Conservation (phyloP, 2,329 filamentous ascomycete genomes). For the Hymenoscyphus fraxineus region DNA sequence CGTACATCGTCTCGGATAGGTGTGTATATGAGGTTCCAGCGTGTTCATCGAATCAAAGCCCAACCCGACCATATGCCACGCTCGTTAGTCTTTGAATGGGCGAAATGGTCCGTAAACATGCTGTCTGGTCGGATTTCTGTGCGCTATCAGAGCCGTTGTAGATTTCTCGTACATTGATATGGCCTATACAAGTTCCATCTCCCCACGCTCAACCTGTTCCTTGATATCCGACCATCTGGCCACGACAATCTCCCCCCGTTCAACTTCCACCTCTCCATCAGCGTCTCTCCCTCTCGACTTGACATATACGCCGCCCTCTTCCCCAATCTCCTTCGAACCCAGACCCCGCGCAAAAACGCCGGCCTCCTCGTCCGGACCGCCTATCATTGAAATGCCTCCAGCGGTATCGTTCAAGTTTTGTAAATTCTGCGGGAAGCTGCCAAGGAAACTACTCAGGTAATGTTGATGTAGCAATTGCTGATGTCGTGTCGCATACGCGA, state of each 20-base stretch:
- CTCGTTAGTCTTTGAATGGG: background rate
- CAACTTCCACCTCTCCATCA: slow-evolving; percentile 56
- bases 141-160: background rate
- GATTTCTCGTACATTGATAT: background rate
- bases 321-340: slow-evolving; percentile 53
- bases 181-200: slow-evolving; percentile 41
- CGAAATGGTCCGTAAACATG: background rate
- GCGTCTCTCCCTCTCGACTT: slow-evolving; percentile 63
- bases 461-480: slow-evolving; percentile 80
- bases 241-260: slow-evolving; percentile 31
- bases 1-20: no score
- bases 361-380: slow-evolving; percentile 74
- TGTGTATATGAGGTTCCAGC: no score
- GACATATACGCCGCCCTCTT: slow-evolving; percentile 79
- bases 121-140: background rate
- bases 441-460: slow-evolving; percentile 80
- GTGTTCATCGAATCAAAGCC: no score
- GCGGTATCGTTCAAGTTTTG: slow-evolving; percentile 87
- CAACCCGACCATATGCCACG: background rate
- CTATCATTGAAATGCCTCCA: slow-evolving; percentile 89
- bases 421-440: slow-evolving; percentile 72
- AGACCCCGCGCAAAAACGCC: slow-evolving; percentile 79
- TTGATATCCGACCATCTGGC: slow-evolving; percentile 29
- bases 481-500: slow-evolving; percentile 78
- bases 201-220: slow-evolving; percentile 48